Conservation (phyloP, 2,329 filamentous ascomycete species). For the Sclerotinia borealis region DNA sequence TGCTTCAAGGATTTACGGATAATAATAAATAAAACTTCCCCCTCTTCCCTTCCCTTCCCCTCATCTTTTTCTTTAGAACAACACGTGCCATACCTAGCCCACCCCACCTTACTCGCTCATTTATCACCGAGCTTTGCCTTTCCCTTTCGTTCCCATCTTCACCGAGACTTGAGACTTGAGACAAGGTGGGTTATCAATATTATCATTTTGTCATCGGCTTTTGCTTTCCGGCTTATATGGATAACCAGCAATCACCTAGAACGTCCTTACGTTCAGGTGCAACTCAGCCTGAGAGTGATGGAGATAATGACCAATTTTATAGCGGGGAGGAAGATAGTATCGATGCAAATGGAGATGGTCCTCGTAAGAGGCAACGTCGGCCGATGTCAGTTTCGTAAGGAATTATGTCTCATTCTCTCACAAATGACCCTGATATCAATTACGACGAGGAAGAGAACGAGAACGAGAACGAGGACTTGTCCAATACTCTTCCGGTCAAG, state of each 20-base stretch:
- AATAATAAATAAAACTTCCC: neutral
- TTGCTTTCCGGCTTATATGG: slow-evolving; percentile 22
- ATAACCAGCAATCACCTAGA: slow-evolving; percentile 29
- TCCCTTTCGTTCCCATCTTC: slow-evolving; percentile 24
- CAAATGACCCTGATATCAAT: slow-evolving; percentile 14
- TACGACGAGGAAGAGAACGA: no score
- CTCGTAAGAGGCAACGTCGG: slow-evolving; percentile 40
- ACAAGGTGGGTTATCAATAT: neutral
- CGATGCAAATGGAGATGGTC: slow-evolving; percentile 31
- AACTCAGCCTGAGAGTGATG: slow-evolving; percentile 31
- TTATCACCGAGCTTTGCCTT: slow-evolving; percentile 16
- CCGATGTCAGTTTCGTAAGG: slow-evolving; percentile 45
- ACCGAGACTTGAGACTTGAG: slow-evolving; percentile 23
- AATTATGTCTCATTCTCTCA: slow-evolving; percentile 27
- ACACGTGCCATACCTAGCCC: neutral
- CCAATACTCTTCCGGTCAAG: slow-evolving; percentile 14
- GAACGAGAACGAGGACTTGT: no score
- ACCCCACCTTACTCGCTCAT: slow-evolving; percentile 20
- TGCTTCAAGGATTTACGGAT: neutral
- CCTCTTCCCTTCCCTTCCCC: neutral
- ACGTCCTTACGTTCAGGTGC: slow-evolving; percentile 22
- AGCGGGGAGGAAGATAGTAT: slow-evolving; percentile 31
- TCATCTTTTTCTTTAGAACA: neutral
- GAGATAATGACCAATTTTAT: slow-evolving; percentile 23
- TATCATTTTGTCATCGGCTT: neutral